Conservation (phyloP, 805 yeast species). For the Yarrowia bubula region DNA sequence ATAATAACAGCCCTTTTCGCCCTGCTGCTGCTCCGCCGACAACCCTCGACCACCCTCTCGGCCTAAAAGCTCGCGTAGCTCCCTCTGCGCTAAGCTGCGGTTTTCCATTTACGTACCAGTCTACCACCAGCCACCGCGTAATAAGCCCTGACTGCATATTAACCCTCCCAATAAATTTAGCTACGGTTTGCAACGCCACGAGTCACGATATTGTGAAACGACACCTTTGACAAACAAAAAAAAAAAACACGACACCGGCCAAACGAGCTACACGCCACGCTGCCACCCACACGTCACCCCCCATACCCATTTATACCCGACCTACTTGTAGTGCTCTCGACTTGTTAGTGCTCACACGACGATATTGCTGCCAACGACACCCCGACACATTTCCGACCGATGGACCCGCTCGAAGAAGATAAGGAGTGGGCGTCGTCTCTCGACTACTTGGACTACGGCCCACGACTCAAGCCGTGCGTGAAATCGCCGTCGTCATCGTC, state of each 20-base stretch:
- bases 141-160: constrained; percentile 19
- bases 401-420: constrained; percentile 17
- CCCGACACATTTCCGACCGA: neutral
- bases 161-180: constrained; percentile 19
- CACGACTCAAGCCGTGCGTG: constrained; percentile 10
- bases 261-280: neutral
- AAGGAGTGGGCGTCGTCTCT: constrained; percentile 16
- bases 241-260: neutral
- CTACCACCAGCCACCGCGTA: constrained; percentile 22
- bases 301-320: neutral
- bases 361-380: neutral
- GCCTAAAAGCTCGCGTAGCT: neutral
- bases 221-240: neutral
- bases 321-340: neutral
- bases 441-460: constrained; percentile 21
- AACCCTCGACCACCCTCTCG: neutral
- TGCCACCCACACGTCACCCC: neutral
- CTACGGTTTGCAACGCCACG: constrained; percentile 22
- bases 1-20: too few relatives aligned
- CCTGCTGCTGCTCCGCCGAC: neutral
- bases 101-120: neutral
- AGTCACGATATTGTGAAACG: constrained; percentile 14
- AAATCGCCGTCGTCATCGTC: constrained; percentile 13
- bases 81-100: neutral
- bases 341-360: neutral